phyloP scores from a whole-genome alignment of 352 stramenopile genomes.

The Lagenidium giganteum region DNA sequence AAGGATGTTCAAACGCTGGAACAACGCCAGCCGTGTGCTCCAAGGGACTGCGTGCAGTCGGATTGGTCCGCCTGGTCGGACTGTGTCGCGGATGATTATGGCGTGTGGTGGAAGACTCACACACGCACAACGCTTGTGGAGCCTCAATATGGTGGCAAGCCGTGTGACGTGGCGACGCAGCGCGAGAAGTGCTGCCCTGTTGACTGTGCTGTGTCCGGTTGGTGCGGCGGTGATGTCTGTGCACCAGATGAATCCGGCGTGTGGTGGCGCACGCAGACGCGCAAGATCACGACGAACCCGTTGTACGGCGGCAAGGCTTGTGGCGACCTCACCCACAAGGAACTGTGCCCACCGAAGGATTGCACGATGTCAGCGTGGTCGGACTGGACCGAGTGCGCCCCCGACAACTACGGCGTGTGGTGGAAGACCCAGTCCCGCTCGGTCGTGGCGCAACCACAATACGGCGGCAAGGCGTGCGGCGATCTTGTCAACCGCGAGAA shows the following conservation, averaged over 20 bases:
- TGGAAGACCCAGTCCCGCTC: conserved; percentile 1
- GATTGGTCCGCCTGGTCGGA: conserved; percentile 41
- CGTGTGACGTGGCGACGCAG: conserved; percentile 9
- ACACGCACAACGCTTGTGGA: conserved; percentile 16
- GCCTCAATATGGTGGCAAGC: conserved; percentile 18
- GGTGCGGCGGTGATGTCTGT: background rate
- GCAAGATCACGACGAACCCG: conserved; percentile 6
- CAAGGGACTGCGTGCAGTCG: conserved; percentile 39
- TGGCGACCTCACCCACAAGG: too few species aligned
- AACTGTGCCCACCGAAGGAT: conserved; percentile 3
- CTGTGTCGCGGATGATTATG: conserved; percentile 38
- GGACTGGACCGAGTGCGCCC: conserved; percentile 4
- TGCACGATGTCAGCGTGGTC: conserved; percentile 10
- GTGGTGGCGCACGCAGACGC: background rate
- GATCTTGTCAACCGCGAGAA: background rate
- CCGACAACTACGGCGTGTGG: conserved; percentile 31
- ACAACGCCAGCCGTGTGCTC: conserved; percentile 31
- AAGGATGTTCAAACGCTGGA: conserved; percentile 15
- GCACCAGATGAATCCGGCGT: background rate
- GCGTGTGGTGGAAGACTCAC: conserved; percentile 34
- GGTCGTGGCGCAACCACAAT: background rate
- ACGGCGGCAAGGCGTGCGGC: conserved; percentile 7
- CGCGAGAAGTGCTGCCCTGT: conserved; percentile 6
- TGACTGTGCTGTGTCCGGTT: conserved; percentile 7
- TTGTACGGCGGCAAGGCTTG: conserved; percentile 4